Evolutionary conservation across 106 monocot species (phyloP).

Genomic region (Dendrobium officinale): DNA sequence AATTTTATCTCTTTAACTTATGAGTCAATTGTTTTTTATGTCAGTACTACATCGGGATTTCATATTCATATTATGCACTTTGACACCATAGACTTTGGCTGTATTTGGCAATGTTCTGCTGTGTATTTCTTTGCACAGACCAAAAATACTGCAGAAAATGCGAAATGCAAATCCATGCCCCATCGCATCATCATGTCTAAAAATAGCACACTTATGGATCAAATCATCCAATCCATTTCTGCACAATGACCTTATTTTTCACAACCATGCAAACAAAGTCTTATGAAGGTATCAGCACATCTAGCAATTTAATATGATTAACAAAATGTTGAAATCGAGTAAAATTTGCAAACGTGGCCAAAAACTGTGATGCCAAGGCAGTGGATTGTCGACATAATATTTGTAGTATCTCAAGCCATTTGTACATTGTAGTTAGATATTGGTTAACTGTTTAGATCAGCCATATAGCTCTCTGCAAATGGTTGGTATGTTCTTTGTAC

Average conservation of each 20-base stretch:
- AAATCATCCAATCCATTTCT: neutral
- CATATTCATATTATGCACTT: neutral
- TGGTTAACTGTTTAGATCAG: neutral
- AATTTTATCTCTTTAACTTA: conserved; percentile 1
- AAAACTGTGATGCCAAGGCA: neutral
- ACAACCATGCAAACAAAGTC: neutral
- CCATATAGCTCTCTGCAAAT: neutral
- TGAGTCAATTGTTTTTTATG: neutral
- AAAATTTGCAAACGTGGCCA: neutral
- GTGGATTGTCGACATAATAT: neutral
- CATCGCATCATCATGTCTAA: neutral
- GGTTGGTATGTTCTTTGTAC: neutral
- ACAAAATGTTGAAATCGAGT: neutral
- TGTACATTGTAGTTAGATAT: neutral
- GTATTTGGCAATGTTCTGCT: neutral
- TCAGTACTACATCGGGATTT: neutral
- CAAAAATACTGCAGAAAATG: neutral
- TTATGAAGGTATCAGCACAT: neutral
- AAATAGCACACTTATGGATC: neutral
- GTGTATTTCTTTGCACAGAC: neutral
- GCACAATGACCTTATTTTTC: neutral
- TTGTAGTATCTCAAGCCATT: neutral
- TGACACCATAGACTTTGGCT: neutral
- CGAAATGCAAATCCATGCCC: neutral
- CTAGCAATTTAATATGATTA: neutral